phyloP scores from a whole-genome alignment of 306 rosid species.

The Crotalaria pallida region DNA sequence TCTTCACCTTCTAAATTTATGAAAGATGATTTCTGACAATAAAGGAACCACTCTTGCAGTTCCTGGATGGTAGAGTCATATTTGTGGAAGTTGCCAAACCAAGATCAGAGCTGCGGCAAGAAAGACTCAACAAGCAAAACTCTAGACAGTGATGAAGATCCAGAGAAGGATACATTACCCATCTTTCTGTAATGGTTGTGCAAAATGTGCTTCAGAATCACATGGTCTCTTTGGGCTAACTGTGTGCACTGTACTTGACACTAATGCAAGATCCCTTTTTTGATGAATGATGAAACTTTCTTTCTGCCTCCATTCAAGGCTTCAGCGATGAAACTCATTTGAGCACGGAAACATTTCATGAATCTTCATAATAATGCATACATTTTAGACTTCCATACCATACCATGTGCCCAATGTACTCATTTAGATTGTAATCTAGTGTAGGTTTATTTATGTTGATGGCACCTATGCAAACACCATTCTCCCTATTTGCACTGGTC shows the following conservation, averaged over 20 bases:
- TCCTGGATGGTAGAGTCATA: constrained; percentile 88
- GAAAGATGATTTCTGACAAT: constrained; percentile 17
- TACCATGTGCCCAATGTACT: neutral
- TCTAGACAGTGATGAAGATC: constrained; percentile 24
- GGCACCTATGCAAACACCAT: neutral
- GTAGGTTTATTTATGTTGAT: neutral
- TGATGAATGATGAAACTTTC: neutral
- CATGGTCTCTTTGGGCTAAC: neutral
- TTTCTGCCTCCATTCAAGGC: neutral
- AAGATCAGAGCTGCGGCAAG: constrained; percentile 56
- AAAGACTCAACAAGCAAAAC: constrained; percentile 28
- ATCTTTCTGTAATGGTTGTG: neutral
- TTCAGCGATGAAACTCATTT: neutral
- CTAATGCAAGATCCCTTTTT: neutral
- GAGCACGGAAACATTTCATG: neutral
- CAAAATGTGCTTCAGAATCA: neutral
- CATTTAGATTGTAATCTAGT: neutral
- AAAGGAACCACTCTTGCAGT: constrained; percentile 40
- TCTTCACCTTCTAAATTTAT: neutral
- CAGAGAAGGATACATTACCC: neutral
- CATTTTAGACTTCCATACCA: neutral
- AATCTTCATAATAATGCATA: neutral
- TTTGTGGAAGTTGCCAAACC: constrained; percentile 91
- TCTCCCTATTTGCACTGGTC: neutral
- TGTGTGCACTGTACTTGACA: neutral